Conservation (phyloP, 306 rosid genomes). For the Quercus dentata region DNA sequence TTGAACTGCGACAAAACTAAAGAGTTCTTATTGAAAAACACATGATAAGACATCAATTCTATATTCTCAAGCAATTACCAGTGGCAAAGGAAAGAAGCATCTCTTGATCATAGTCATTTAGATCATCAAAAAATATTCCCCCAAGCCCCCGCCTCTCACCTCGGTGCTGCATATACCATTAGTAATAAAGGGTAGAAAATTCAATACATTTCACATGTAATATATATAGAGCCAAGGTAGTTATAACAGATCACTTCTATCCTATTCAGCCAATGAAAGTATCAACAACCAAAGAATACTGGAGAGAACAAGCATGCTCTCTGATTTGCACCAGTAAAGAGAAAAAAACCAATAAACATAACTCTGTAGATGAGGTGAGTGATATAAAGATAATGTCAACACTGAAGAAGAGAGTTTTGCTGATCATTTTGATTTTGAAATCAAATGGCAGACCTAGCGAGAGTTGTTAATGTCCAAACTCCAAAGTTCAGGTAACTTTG, state of each 20-base stretch:
- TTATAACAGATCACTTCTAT: neutral
- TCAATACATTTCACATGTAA: neutral
- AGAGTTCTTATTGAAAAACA: neutral
- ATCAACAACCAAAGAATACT: neutral
- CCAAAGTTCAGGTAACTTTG: neutral
- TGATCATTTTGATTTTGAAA: neutral
- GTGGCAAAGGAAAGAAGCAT: constrained; percentile 97
- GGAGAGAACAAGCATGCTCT: neutral
- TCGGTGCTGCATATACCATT: constrained; percentile 70
- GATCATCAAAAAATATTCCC: constrained; percentile 94
- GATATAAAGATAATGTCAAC: neutral
- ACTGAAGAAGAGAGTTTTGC: neutral
- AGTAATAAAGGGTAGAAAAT: constrained; percentile 16
- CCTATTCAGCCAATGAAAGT: neutral
- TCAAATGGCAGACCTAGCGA: neutral
- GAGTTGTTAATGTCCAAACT: neutral
- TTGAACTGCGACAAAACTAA: neutral
- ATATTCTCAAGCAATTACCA: constrained; percentile 48
- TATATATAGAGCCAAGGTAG: neutral
- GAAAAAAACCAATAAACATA: neutral
- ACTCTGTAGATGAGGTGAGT: neutral
- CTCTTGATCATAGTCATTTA: constrained; percentile 94
- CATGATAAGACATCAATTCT: constrained; percentile 4
- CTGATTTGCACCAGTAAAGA: neutral
- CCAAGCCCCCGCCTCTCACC: constrained; percentile 96